phyloP scores from a whole-genome alignment of 176 grass and related monocot genomes.

The Aegilops longissima region DNA sequence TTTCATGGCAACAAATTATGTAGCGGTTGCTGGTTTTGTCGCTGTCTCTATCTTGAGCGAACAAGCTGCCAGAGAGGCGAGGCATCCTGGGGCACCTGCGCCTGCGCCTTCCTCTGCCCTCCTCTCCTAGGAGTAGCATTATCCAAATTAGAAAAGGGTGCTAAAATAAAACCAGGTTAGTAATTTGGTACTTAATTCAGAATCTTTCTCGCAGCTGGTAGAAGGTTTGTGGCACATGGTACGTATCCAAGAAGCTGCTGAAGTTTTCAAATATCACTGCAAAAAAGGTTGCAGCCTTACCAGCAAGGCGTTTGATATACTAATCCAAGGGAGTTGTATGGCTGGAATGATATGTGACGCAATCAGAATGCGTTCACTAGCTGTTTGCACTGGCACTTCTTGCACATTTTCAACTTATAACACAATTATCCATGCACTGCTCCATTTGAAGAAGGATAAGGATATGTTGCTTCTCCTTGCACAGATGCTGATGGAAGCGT shows the following conservation, averaged over 20 bases:
- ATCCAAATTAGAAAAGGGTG: too few species aligned
- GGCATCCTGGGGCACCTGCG: neutral
- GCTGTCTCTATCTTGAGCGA: neutral
- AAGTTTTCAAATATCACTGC: constrained; percentile 43
- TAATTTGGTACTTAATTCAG: neutral
- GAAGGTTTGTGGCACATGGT: constrained; percentile 44
- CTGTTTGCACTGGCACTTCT: constrained; percentile 36
- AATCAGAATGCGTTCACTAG: constrained; percentile 35
- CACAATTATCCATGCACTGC: constrained; percentile 31
- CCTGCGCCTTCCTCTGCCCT: neutral
- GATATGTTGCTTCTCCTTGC: too few species aligned
- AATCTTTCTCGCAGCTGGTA: constrained; percentile 47
- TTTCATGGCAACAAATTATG: neutral
- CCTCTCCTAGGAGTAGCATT: neutral
- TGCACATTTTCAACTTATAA: constrained; percentile 37
- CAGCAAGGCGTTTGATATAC: neutral
- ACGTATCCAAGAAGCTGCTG: constrained; percentile 33
- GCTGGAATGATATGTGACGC: constrained; percentile 44
- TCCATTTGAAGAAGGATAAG: too few species aligned
- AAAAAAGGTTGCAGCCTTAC: too few species aligned
- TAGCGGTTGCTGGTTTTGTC: neutral
- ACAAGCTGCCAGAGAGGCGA: neutral
- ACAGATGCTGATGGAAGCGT: too few species aligned
- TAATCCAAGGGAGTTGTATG: constrained; percentile 42
- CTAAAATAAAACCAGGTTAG: too few species aligned